Evolutionary conservation across 352 stramenopile species (phyloP), one percentile per base, ranked within the genome.

Genomic region (Phytophthora foliorum): DNA sequence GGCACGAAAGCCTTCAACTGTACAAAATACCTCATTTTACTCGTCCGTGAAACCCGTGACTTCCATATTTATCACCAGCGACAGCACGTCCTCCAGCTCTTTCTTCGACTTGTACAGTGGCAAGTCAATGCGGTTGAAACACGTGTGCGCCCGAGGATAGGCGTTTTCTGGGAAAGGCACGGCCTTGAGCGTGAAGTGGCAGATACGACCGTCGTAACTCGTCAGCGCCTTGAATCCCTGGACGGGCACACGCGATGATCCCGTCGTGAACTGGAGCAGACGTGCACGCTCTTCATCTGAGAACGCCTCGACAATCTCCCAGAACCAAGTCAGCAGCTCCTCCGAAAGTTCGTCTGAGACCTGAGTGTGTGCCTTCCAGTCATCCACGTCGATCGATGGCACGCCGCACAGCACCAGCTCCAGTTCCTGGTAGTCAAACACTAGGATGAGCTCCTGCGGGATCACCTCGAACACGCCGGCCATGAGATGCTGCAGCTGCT

Each of bases 381-480:
- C 88, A 22, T 91, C 82, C 38, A 93, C 75, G 50, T 95, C 88
- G 61, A 95, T 94, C 16, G 81, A 92, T 29, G 86, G 86, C 24
- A 93, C 82, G 22, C 86, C 89, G 36, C 82, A 96, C 31, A 96
- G 65, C 62, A 96, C 82, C 38, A 94, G 76, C 53, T 94, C 86
- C 21, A 96, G 67, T 41, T 96, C 89, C 52, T 95, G 81, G 69
- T 93, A 92, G 61, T 93, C 84, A 49, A 96, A 96, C 21, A 93
- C 81, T 13, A 93, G 63, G 45, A 96, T 91, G 6, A 96, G 68
- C 49, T 93, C 84, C 52, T 94, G 86, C 6, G 89, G 89, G n/a
- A 99, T 97, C 16, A 99, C 90, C 91, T 99, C 88, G 95, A 99
- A 98, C 64, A 99, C 98, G 19, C 98, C 89, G 32, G 83, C 83